These are phyloP conservation scores for Mucor plumbeus DNA, from an alignment of 371 early-diverging fungal genomes.

Conservation along the genomic window DNA sequence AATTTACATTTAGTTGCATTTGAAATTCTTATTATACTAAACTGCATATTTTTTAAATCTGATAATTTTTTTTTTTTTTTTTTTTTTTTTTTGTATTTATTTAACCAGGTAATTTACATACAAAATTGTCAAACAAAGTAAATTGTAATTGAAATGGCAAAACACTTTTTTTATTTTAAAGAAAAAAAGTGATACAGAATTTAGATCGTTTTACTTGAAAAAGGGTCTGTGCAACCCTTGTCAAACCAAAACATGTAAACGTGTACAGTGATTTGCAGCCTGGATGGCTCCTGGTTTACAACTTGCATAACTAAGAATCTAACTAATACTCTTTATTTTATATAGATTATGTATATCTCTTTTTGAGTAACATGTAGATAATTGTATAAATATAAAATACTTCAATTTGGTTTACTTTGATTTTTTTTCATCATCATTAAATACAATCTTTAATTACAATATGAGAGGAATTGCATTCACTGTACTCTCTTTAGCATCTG, in stretches of 20 bases:
- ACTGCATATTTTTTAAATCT: no score
- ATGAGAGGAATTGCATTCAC: constrained; percentile 28
- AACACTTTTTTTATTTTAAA: no score
- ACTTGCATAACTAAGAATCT: background rate
- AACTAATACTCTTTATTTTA: background rate
- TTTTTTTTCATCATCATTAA: background rate
- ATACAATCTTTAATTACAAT: background rate
- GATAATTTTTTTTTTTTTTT: background rate
- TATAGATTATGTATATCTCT: background rate
- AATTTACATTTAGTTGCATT: background rate
- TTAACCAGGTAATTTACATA: background rate
- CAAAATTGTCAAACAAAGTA: background rate
- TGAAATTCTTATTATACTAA: background rate
- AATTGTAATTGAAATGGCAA: background rate
- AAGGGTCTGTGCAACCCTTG: background rate
- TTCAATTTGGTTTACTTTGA: background rate
- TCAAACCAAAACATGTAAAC: background rate
- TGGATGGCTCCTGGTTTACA: background rate
- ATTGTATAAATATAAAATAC: background rate
- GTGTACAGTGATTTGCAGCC: background rate
- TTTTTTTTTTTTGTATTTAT: no score
- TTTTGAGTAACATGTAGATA: background rate
- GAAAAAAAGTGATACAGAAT: background rate
- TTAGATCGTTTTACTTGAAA: background rate
- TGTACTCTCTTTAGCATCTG: constrained; percentile 28